Evolutionary conservation across 192 early-diverging fungal genomes (phyloP), one percentile per base, ranked within the genome.

Genomic region (Coemansia sp.): DNA sequence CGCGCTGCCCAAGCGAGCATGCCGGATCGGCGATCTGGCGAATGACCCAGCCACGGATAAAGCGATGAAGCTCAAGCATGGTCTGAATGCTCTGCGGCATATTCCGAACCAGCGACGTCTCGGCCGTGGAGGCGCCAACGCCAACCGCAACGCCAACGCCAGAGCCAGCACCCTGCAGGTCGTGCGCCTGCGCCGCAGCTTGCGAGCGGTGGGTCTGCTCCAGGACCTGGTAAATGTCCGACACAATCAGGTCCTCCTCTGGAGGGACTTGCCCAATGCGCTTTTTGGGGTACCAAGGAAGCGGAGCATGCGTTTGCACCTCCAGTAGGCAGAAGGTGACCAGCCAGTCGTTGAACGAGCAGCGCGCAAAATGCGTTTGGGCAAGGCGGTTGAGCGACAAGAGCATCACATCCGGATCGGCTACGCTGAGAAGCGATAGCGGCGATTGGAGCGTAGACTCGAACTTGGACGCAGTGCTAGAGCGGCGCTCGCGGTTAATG

Each of bases 1-100:
- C 78, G n/a, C 89, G 79, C 52, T 74, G 70, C 13, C 82, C 58
- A 25, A 82, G 67, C 34, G 81, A 59, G 46, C 88, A 71, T 0
- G 63, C 60, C 0, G 79, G 71, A 18, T 81, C 70, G 3, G 84
- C 62, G 39, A 91, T 67, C 62, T 91, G 84, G 0, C 78, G 67
- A 46, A 85, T 86, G 2, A 86, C 83, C 87, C 88, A 91, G 4
- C 83, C 82, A 7, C 87, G 85, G 53, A 91, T 87, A 19, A 81
- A 69, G 58, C 83, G 84, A 60, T 91, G 88, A 52, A 89, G 74
- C 56, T 80, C 83, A 53, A 85, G 83, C 50, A 91, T 67, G 34
- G 76, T 72, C 42, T 89, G 87, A 24, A 91, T 86, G 56, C 85
- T 83, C 32, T 84, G 74, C 10, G 89, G 89, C 42, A 91, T 70